A percentile compares a stretch with the other conserved stretches of the same genome.
These are phyloP conservation scores for Lycium ferocissimum DNA, from an alignment of 257 asterid genomes.

Conservation along the genomic window DNA sequence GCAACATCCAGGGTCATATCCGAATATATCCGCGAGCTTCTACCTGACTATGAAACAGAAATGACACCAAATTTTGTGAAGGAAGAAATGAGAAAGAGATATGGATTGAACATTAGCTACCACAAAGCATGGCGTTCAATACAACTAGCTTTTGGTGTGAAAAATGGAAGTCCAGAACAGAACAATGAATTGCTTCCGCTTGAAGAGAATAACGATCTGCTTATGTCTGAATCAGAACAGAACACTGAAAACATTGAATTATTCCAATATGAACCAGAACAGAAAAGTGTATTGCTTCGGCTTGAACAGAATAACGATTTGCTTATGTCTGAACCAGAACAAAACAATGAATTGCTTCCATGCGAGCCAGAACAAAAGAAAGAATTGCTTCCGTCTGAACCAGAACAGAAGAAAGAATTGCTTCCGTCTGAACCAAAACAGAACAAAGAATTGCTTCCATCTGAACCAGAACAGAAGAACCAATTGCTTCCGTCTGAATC, in stretches of 20 bases:
- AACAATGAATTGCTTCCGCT: background rate
- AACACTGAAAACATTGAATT: background rate
- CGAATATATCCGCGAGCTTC: slow-evolving; percentile 28
- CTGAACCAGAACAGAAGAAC: background rate
- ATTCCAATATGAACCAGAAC: background rate
- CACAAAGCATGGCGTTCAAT: slow-evolving; percentile 33
- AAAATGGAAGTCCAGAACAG: slow-evolving; percentile 24
- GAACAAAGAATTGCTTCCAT: background rate
- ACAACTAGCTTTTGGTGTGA: slow-evolving; percentile 30
- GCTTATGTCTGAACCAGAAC: background rate
- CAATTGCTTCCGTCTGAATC: background rate
- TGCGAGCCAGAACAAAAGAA: background rate
- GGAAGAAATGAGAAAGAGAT: slow-evolving; percentile 31
- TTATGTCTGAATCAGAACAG: background rate
- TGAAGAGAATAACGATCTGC: no score
- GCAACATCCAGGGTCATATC: slow-evolving; percentile 30
- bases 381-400: background rate
- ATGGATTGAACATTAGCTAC: slow-evolving; percentile 27
- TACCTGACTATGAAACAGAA: slow-evolving; percentile 28
- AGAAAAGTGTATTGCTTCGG: background rate
- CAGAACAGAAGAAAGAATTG: background rate
- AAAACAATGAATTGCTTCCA: background rate
- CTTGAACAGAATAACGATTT: no score
- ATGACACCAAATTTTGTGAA: slow-evolving; percentile 32
- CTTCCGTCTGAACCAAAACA: background rate